Evolutionary conservation across 371 early-diverging fungal genomes (phyloP).

Genomic region (Mucor mucedo): DNA sequence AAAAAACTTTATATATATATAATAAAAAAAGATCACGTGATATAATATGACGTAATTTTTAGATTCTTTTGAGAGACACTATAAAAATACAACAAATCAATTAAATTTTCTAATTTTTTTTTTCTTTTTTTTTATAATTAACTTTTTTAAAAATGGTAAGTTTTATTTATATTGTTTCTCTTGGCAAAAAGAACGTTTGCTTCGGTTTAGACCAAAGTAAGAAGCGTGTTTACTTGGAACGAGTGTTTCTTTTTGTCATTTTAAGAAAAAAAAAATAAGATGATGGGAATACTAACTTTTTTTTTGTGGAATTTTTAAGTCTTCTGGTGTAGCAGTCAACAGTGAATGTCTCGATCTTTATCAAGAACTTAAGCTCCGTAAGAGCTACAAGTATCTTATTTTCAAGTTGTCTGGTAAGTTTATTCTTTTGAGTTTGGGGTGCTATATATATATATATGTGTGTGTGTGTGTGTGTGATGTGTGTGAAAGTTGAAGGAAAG

Average conservation of each 20-base stretch:
- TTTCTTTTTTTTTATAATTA: conserved; percentile 1
- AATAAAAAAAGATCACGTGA: too few species aligned
- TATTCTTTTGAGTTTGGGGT: neutral
- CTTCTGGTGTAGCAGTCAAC: conserved; percentile 75
- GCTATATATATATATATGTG: too few species aligned
- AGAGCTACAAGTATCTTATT: conserved; percentile 77
- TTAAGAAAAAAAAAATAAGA: neutral
- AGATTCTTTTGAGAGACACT: neutral
- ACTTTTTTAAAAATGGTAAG: conserved; percentile 23
- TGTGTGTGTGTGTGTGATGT: neutral
- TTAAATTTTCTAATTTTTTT: conserved; percentile 8
- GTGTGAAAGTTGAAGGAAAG: too few species aligned
- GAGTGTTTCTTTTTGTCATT: neutral
- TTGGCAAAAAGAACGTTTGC: too few species aligned
- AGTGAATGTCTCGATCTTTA: conserved; percentile 66
- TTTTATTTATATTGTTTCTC: neutral
- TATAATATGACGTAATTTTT: neutral
- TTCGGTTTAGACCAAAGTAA: too few species aligned
- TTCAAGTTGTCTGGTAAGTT: conserved; percentile 73
- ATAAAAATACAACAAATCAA: neutral
- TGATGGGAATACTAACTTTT: neutral
- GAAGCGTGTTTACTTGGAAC: neutral
- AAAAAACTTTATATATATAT: neutral
- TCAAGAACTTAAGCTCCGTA: conserved; percentile 75
- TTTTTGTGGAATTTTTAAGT: conserved; percentile 24